phyloP scores from a whole-genome alignment of 192 early-diverging fungal genomes.

The Chytriomyces confervae region DNA sequence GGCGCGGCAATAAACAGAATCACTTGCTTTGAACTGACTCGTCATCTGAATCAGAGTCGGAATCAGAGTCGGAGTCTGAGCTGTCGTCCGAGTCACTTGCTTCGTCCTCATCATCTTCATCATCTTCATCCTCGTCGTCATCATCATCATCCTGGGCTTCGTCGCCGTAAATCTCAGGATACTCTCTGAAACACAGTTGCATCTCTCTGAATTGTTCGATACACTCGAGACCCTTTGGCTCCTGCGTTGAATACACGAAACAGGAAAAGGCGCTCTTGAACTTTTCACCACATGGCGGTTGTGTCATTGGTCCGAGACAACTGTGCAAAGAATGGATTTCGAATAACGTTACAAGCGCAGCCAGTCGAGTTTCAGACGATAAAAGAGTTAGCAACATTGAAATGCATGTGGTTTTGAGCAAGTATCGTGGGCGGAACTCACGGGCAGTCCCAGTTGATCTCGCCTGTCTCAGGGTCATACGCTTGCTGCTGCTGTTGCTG shows the following conservation, averaged over 20 bases:
- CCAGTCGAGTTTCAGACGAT: too few relatives aligned
- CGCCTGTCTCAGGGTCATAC: slow-evolving; percentile 61
- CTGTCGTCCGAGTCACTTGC: background rate
- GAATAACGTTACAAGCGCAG: too few relatives aligned
- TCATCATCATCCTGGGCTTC: slow-evolving; percentile 76
- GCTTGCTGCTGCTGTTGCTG: slow-evolving; percentile 39
- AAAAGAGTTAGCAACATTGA: too few relatives aligned
- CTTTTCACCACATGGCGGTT: slow-evolving; percentile 94
- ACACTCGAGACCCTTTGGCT: slow-evolving; percentile 98
- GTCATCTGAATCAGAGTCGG: slow-evolving; percentile 11
- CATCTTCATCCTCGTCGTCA: slow-evolving; percentile 64
- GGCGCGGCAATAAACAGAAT: too few relatives aligned
- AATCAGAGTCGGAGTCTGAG: slow-evolving; percentile 22
- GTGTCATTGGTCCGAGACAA: slow-evolving; percentile 89
- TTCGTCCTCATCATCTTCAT: slow-evolving; percentile 45
- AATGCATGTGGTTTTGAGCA: background rate
- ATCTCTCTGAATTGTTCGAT: slow-evolving; percentile 90
- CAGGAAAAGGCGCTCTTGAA: slow-evolving; percentile 98
- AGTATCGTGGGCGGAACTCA: background rate
- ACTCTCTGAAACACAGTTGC: slow-evolving; percentile 84
- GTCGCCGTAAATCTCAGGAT: slow-evolving; percentile 90
- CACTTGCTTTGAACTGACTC: background rate
- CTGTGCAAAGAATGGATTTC: slow-evolving; percentile 53
- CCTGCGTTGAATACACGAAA: slow-evolving; percentile 90
- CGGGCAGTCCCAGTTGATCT: slow-evolving; percentile 98